phyloP scores from a whole-genome alignment of 2,329 filamentous ascomycete genomes.

The Aspergillus viridinutans region DNA sequence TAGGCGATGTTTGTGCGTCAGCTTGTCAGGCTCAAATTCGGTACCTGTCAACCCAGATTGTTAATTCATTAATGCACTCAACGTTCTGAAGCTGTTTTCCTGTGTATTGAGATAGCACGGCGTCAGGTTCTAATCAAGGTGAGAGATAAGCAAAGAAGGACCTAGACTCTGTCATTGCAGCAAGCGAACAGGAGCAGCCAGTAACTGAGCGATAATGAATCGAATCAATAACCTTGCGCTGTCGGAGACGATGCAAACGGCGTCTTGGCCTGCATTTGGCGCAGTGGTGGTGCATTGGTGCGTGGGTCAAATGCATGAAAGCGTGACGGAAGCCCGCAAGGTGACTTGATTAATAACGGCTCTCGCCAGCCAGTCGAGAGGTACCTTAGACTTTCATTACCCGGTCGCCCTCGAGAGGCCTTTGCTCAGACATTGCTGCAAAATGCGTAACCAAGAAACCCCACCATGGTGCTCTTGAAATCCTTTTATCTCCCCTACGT shows the following conservation, averaged over 20 bases:
- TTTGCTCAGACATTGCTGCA: slow-evolving; percentile 15
- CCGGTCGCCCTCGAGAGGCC: slow-evolving; percentile 9
- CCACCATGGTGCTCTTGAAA: slow-evolving; percentile 14
- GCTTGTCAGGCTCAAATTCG: not conserved
- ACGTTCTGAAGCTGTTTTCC: not conserved
- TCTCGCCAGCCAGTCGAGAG: slow-evolving; percentile 5
- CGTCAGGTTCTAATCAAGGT: not conserved
- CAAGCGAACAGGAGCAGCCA: not conserved
- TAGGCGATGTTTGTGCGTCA: not conserved
- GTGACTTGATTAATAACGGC: slow-evolving; percentile 3
- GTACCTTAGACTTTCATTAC: slow-evolving; percentile 3
- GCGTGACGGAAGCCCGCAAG: not conserved
- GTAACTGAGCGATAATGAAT: not conserved
- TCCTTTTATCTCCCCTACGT: not conserved
- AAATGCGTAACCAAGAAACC: slow-evolving; percentile 12
- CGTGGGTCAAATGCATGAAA: not conserved
- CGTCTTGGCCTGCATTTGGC: not conserved
- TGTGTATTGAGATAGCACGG: not conserved
- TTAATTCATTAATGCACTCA: not conserved
- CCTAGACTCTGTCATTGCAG: not conserved
- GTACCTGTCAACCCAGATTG: not conserved
- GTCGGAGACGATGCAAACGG: not conserved
- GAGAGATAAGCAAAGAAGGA: not conserved
- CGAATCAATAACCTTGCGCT: not conserved
- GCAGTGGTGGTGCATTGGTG: not conserved